Evolutionary conservation across 169 alveolate genomes (phyloP).

Genomic region (Eimeria sp.): DNA sequence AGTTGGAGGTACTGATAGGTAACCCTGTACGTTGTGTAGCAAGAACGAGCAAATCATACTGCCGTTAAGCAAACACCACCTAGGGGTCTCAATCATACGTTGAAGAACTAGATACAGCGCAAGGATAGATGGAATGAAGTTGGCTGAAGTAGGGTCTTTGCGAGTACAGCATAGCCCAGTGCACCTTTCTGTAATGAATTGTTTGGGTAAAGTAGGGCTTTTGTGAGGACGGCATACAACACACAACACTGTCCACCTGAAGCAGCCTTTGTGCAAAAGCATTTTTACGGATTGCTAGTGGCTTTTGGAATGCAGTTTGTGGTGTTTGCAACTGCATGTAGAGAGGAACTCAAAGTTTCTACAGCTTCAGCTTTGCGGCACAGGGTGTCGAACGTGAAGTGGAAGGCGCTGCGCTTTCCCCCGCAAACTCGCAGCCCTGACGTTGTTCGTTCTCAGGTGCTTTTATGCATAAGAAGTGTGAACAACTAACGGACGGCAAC

Average conservation of each 20-base stretch:
- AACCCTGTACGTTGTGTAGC: too few species aligned
- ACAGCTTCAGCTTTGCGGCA: not conserved
- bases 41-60: too few species aligned
- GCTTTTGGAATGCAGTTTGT: not conserved
- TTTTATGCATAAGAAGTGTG: not conserved
- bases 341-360: not conserved
- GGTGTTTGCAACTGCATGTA: not conserved
- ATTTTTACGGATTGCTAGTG: not conserved
- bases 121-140: too few species aligned
- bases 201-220: too few species aligned
- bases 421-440: not conserved
- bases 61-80: too few species aligned
- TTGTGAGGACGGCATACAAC: too few species aligned
- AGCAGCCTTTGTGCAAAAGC: not conserved
- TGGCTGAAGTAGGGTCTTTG: too few species aligned
- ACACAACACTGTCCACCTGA: not conserved
- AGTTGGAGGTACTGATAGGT: too few species aligned
- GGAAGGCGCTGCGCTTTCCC: not conserved
- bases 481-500: not conserved
- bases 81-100: too few species aligned
- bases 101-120: too few species aligned
- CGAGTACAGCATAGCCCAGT: too few species aligned
- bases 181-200: too few species aligned
- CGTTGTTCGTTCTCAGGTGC: not conserved
- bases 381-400: not conserved